These are phyloP conservation scores for Fusarium sp. DNA, from an alignment of 2,329 filamentous ascomycete species.

Conservation along the genomic window DNA sequence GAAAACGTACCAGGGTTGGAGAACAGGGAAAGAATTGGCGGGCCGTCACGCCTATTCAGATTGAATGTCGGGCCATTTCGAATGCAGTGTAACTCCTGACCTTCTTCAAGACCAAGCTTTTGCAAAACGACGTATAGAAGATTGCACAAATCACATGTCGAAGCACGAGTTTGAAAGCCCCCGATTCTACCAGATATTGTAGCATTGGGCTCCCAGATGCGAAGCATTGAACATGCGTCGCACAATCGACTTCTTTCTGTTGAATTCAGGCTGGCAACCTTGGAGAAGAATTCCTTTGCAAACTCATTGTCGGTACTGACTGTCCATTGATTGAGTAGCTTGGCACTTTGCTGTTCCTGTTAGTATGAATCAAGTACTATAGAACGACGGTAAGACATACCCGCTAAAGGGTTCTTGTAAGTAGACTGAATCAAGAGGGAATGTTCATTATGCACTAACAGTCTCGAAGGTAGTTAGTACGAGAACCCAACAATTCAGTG, in stretches of 20 bases:
- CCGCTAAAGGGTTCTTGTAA: background rate
- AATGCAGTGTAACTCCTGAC: background rate
- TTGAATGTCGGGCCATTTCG: background rate
- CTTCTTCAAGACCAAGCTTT: background rate
- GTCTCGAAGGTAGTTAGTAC: background rate
- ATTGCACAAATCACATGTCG: background rate
- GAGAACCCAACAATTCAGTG: fast-evolving
- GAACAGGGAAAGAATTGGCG: background rate
- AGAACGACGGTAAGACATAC: background rate
- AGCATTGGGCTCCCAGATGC: background rate
- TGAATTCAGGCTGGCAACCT: fast-evolving
- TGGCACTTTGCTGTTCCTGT: background rate
- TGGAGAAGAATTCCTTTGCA: background rate
- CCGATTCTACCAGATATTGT: background rate
- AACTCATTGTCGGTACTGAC: background rate
- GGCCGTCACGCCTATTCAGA: background rate
- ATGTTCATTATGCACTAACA: background rate
- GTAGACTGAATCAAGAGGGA: background rate
- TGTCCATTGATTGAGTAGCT: background rate
- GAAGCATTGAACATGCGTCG: background rate
- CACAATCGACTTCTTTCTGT: background rate
- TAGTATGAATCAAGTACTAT: fast-evolving
- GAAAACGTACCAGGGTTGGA: background rate
- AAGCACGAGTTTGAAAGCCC: background rate
- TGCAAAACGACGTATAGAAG: background rate